Conservation (phyloP, 441 rosid species). For the Arabidopsis hybrid region DNA sequence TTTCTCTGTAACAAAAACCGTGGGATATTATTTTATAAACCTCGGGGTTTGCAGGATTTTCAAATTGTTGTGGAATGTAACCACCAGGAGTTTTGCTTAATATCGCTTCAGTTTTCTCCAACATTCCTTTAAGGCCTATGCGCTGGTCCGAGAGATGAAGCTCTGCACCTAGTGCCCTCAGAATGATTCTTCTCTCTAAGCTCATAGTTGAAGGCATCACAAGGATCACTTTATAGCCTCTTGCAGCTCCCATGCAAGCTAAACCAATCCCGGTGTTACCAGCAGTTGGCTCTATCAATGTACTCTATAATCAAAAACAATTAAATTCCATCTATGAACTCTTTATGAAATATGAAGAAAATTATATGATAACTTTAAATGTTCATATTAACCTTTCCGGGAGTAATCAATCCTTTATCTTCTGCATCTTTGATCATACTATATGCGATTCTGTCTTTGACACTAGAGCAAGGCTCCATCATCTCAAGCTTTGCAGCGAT, state of each 20-base stretch:
- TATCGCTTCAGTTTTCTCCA: slow-evolving; percentile 56
- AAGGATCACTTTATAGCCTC: slow-evolving; percentile 64
- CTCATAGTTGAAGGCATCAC: slow-evolving; percentile 63
- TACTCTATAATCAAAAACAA: slow-evolving; percentile 44
- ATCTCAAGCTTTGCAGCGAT: slow-evolving; percentile 87
- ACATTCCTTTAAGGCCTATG: slow-evolving; percentile 49
- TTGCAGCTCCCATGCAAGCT: slow-evolving; percentile 73
- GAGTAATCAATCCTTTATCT: slow-evolving; percentile 77
- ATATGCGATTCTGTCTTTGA: slow-evolving; percentile 77
- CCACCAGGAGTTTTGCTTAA: slow-evolving; percentile 63
- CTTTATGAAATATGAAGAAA: too few relatives aligned
- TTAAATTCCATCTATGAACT: not conserved
- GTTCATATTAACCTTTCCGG: slow-evolving; percentile 61
- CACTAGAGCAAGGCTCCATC: slow-evolving; percentile 74
- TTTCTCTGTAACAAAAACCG: too few relatives aligned
- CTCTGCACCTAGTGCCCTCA: slow-evolving; percentile 81
- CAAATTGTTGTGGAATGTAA: slow-evolving; percentile 58
- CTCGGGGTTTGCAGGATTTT: slow-evolving; percentile 74
- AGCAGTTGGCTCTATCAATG: slow-evolving; percentile 65
- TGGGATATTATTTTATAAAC: slow-evolving; percentile 37
- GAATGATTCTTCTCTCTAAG: slow-evolving; percentile 68
- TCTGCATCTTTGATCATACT: slow-evolving; percentile 89
- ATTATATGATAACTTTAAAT: not conserved
- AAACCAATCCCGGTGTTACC: slow-evolving; percentile 86
- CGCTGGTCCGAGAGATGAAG: slow-evolving; percentile 51